Conservation (phyloP, 2,329 filamentous ascomycete genomes). For the Neobulgaria alba region DNA sequence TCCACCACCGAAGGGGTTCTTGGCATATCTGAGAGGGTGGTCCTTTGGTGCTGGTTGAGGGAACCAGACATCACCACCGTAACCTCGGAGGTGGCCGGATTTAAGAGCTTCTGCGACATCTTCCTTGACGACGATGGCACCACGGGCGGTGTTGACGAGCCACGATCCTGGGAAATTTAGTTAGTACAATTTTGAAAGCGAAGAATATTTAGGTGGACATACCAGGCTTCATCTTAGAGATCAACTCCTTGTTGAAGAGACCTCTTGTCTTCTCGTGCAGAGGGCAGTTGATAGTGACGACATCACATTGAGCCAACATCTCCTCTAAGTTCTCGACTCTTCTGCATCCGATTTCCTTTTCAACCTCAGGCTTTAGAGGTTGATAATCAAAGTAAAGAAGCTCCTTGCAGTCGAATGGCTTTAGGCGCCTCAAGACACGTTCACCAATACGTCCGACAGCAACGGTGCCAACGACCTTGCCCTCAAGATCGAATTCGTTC, state of each 20-base stretch:
- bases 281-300: slow-evolving; percentile 99
- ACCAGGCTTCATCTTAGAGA: slow-evolving; percentile 97
- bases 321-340: slow-evolving; percentile 86
- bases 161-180: slow-evolving; percentile 62
- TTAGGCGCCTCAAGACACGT: slow-evolving; percentile 91
- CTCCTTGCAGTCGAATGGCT: slow-evolving; percentile 99
- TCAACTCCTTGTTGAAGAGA: slow-evolving; percentile 97
- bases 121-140: slow-evolving; percentile 98
- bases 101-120: slow-evolving; percentile 92
- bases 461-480: slow-evolving; percentile 96
- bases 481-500: slow-evolving; percentile 96
- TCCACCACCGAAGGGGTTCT: slow-evolving; percentile 92
- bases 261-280: slow-evolving; percentile 96
- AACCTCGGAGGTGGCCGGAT: slow-evolving; percentile 81
- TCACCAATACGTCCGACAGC: slow-evolving; percentile 96
- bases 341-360: slow-evolving; percentile 92
- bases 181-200: not conserved
- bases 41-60: slow-evolving; percentile 92
- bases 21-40: slow-evolving; percentile 84
- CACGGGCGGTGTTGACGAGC: slow-evolving; percentile 97
- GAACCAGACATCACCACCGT: slow-evolving; percentile 83
- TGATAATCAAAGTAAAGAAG: slow-evolving; percentile 99
- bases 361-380: slow-evolving; percentile 72
- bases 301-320: slow-evolving; percentile 86
- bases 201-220: slow-evolving; percentile 73